Percentiles rank a stretch among this genome's conserved stretches.
Evolutionary conservation across 257 asterid species (phyloP).

Genomic region (Salvia rosmarinus): DNA sequence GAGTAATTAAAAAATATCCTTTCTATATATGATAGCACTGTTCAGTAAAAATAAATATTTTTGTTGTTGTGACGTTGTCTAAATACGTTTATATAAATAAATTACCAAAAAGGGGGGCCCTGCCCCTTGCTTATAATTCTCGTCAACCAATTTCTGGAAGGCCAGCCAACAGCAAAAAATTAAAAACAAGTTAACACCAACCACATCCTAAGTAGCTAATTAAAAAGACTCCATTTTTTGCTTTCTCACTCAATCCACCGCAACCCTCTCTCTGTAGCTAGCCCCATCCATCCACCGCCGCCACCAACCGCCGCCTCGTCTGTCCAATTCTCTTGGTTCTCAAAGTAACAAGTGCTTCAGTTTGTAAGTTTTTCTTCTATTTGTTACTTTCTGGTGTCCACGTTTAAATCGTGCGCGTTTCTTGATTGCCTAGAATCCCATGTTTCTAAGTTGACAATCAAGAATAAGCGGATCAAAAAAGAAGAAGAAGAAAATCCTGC

Average conservation of each 20-base stretch:
- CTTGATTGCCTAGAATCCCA: too few species aligned
- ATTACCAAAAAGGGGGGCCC: not conserved
- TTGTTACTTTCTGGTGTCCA: not conserved
- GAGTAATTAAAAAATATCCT: not conserved
- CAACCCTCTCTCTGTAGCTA: conserved; percentile 25
- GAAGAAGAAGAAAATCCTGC: too few species aligned
- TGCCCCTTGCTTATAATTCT: conserved; percentile 40
- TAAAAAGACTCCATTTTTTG: conserved; percentile 34
- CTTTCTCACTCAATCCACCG: conserved; percentile 39
- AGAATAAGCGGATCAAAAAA: too few species aligned
- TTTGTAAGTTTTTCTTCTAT: not conserved
- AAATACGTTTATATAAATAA: not conserved
- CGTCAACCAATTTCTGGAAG: conserved; percentile 35
- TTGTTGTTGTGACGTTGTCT: too few species aligned
- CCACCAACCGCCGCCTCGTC: conserved; percentile 8
- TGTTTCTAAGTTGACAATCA: too few species aligned
- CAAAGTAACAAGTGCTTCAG: too few species aligned
- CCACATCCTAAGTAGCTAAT: conserved; percentile 31
- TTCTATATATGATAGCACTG: not conserved
- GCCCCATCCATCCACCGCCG: not conserved
- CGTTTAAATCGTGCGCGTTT: too few species aligned
- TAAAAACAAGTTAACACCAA: conserved; percentile 38
- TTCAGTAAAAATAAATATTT: too few species aligned
- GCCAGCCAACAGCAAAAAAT: conserved; percentile 23
- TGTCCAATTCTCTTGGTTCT: too few species aligned